phyloP scores from a whole-genome alignment of 441 rosid species.

The Bruguiera hainesii region DNA sequence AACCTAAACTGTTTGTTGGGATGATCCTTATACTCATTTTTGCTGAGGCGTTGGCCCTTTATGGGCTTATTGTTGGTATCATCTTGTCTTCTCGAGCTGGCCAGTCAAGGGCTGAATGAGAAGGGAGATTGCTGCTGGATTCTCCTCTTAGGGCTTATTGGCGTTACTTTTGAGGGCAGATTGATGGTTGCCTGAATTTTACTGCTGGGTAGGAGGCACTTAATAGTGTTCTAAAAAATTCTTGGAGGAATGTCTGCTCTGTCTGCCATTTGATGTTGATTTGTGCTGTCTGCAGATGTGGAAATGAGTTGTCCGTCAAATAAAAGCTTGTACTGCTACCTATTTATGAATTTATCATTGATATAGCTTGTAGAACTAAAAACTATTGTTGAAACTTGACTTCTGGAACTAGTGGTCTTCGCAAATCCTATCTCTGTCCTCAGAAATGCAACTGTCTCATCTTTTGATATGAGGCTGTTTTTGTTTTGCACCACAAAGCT shows the following conservation, averaged over 20 bases:
- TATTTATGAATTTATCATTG: conserved; percentile 9
- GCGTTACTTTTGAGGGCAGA: conserved; percentile 1
- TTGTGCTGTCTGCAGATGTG: conserved; percentile 20
- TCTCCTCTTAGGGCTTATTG: conserved; percentile 28
- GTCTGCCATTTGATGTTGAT: conserved; percentile 22
- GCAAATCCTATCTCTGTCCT: not conserved
- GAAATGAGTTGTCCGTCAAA: conserved; percentile 25
- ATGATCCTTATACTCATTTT: conserved; percentile 85
- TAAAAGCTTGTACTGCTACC: conserved; percentile 27
- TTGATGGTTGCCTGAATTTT: conserved; percentile 13
- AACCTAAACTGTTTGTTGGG: conserved; percentile 84
- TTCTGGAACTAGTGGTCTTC: conserved; percentile 1
- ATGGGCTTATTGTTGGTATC: conserved; percentile 82
- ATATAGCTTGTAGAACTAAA: conserved; percentile 16
- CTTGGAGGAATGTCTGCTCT: conserved; percentile 15
- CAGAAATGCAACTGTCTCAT: not conserved
- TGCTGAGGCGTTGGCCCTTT: conserved; percentile 77
- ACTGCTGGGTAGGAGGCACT: conserved; percentile 19
- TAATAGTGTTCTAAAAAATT: conserved; percentile 19
- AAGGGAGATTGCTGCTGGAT: conserved; percentile 1
- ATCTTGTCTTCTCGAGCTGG: conserved; percentile 88
- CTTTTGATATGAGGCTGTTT: too few species aligned
- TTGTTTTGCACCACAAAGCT: too few species aligned
- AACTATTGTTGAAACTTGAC: conserved; percentile 15
- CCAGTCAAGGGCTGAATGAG: conserved; percentile 84